Evolutionary conservation across 495 filamentous ascomycete genomes (phyloP), one percentile per base, ranked within the genome.

Genomic region (Physcia stellaris): DNA sequence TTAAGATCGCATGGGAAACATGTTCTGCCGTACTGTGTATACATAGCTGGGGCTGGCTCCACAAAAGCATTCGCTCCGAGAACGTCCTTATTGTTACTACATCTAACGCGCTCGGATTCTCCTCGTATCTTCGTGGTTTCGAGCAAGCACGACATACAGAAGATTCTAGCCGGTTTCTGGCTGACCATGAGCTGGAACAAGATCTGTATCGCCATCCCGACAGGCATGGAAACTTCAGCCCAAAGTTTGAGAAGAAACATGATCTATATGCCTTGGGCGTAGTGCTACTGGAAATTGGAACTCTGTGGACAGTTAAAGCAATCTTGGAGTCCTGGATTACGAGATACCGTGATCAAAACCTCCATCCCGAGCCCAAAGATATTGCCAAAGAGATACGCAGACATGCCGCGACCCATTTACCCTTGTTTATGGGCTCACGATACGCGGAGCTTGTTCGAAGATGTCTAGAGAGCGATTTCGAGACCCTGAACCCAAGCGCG

Each of bases 191-290:
- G 13, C 19, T 24, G n/a, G 10, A 42, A 11, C 13, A 24, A n/a
- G 36, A 42, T 18, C 32, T 58, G 6, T 58, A 58, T 41, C 55
- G 55, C 6, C 55, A 58, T 51, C 55, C 53, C 0, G 24, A 45
- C 2, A 48, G 54, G 17, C 54, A 57, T 23, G 46, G 48, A 11
- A 20, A 22, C 0, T 54, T 54, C 13, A 40, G 38, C 0, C 30
- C 43, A 2, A 37, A 41, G 27, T 58, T 57, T 35, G 35, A 7
- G 2, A 56, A 56, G 36, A 42, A 46, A 19, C 59, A 64, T 35
- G 61, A 64, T 37, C 54, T 62, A 21, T 64, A 63, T 41, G 48
- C 53, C 2, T 37, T 63, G 6, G 61, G 61, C 11, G 49, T 64
- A 3, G 48, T 60, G 1, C 45, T 64, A 1, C 46, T 64, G 6